phyloP scores from a whole-genome alignment of 2,329 filamentous ascomycete species.

The Diaporthe citri region DNA sequence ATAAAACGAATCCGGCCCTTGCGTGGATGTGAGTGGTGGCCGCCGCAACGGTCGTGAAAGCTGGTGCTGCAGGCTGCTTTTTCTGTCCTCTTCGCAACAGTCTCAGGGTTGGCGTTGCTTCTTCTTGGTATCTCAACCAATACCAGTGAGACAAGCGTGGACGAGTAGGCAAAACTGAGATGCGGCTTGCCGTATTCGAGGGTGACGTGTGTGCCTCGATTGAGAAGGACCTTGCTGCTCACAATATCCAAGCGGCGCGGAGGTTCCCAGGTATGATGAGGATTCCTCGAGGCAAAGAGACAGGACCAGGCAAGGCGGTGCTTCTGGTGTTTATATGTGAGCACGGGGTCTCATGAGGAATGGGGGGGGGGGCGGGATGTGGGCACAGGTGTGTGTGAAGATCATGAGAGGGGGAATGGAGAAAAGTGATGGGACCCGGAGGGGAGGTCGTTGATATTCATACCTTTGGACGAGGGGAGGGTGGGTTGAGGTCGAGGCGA shows the following conservation, averaged over 20 bases:
- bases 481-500: conserved; percentile 23
- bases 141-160: conserved; percentile 30
- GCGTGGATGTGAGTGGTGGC: conserved; percentile 26
- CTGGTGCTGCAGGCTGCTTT: conserved; percentile 28
- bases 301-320: background rate
- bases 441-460: conserved; percentile 27
- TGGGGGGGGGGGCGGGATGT: background rate
- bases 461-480: conserved; percentile 29
- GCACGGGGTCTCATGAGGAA: conserved; percentile 26
- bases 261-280: conserved; percentile 28
- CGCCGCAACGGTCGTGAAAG: conserved; percentile 30
- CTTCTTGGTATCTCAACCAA: conserved; percentile 23
- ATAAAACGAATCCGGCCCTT: conserved; percentile 23
- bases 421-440: background rate
- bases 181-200: conserved; percentile 33
- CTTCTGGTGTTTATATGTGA: conserved; percentile 31
- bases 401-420: conserved; percentile 16
- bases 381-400: conserved; percentile 6
- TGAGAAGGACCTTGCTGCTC: conserved; percentile 25
- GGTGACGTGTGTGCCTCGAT: conserved; percentile 26
- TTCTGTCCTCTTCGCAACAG: conserved; percentile 13
- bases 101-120: conserved; percentile 27
- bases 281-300: conserved; percentile 10
- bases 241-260: conserved; percentile 26
- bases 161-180: conserved; percentile 24